A percentile compares a stretch with the other conserved stretches of the same genome.
These are phyloP conservation scores for Aspergillus aculeatus DNA, from an alignment of 2,329 filamentous ascomycete genomes.

Conservation along the genomic window DNA sequence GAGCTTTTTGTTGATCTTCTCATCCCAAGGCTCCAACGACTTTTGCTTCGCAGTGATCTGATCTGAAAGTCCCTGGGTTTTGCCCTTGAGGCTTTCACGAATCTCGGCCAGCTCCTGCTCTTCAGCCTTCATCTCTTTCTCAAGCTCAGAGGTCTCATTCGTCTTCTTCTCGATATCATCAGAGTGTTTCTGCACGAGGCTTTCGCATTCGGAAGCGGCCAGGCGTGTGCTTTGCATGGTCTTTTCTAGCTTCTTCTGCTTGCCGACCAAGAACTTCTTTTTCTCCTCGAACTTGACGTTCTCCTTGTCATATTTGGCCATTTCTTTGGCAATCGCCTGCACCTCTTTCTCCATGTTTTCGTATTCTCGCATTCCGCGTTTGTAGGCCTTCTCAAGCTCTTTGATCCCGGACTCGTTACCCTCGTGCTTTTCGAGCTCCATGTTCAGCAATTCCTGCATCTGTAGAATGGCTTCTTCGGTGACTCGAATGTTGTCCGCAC, in stretches of 20 bases:
- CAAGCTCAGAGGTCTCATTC: constrained; percentile 72
- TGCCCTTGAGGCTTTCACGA: constrained; percentile 84
- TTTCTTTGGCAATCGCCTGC: constrained; percentile 77
- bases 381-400: constrained; percentile 79
- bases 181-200: constrained; percentile 73
- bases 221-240: constrained; percentile 74
- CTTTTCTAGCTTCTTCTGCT: constrained; percentile 94
- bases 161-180: constrained; percentile 75
- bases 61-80: constrained; percentile 91
- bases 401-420: constrained; percentile 90
- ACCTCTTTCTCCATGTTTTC: constrained; percentile 79
- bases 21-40: constrained; percentile 91
- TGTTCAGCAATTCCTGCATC: constrained; percentile 81
- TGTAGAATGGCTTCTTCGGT: constrained; percentile 88
- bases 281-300: constrained; percentile 98
- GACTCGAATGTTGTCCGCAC: constrained; percentile 81
- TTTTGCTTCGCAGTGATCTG: constrained; percentile 91
- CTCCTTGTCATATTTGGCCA: constrained; percentile 92
- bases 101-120: constrained; percentile 81
- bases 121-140: constrained; percentile 72
- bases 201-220: constrained; percentile 70
- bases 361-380: constrained; percentile 77
- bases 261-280: constrained; percentile 85
- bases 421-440: constrained; percentile 86
- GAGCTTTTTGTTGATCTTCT: constrained; percentile 94